Base-by-base conservation (phyloP, 441 rosid species). In the Macaranga tanarius region DNA sequence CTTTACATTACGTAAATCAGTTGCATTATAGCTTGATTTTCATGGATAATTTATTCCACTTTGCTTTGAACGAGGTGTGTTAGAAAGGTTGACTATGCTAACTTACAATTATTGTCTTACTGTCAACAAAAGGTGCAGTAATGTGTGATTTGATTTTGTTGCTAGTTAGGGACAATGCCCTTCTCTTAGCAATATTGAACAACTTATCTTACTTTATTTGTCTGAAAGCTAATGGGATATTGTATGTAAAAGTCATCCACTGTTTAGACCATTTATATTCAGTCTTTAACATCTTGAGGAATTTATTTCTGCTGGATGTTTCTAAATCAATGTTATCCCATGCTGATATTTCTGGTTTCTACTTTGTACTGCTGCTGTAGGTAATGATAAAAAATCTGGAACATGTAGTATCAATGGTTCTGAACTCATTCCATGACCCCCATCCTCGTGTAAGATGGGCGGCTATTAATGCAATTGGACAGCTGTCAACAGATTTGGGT, bases 401-500 rank as follows among this genome's bases (percentile, higher is more conserved):
- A 73, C 92, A 84, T 79, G 92, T 93, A 66, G 86, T 92, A 50
- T 77, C 88, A 15, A 91, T 93, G 97, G 90, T 88, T 71, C 71
- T 95, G 76, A 89, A 80, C 79, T 90, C 95, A 48, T 95, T 91
- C 81, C 92, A 79, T 61, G 90, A 91, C 79, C 89, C 91, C 20
- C 98, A 95, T 74, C 92, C 99, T 16, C 93, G 97, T 20, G 94
- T 89, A 42, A 90, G 97, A 64, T 90, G 98, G 97, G 98, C 97
- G 67, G 99, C 99, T 48, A 89, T 95, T 54, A 87, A 93, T 80
- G 98, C 98, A 19, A 86, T 90, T 67, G 97, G 99, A 65, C 97
- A 90, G 77, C 76, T 90, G 86, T 95, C 97, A 50, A 89, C 98
- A 0, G 99, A 95, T 82, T 82, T 95, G 84, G 98, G 97, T 78